Evolutionary conservation across 345 rosid species (phyloP), one percentile per base, ranked within the genome.

Genomic region (Balakata baccata): DNA sequence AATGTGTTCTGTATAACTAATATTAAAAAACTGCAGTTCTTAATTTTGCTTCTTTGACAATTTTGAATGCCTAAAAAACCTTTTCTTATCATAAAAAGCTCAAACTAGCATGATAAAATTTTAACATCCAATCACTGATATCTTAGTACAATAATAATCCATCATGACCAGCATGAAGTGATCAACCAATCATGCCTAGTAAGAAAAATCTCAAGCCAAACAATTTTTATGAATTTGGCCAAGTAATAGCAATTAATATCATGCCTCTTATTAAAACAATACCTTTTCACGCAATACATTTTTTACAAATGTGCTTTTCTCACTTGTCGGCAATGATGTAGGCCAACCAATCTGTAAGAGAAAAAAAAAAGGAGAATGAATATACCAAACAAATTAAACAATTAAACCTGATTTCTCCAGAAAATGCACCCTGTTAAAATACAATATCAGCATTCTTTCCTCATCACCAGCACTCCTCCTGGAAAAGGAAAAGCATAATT

Each of bases 341-440:
- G 98, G 98, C 98, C 97, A 94, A 53, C 97, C 98, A 84, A 92
- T 92, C 95, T 94, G 87, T 73, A 84, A 57, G 70, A 52, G 34
- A 69, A 7, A 17, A 43, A 22, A 7, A n/a, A n/a, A n/a, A n/a
- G n/a, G 39, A 69, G 56, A 58, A 51, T 11, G 3, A 72, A 72
- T 25, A 65, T 62, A 72, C 46, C 39, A 79, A 49, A 9, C 38
- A 56, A 69, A 74, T 22, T 58, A 70, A 51, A 1, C 6, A 1
- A 11, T 53, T 11, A 74, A 17, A 12, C 63, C 54, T 69, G 18
- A 25, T 57, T 72, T 46, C 39, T 29, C 23, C 66, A 52, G 2
- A 69, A 69, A 57, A 69, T 81, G 76, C 75, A 89, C 98, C 53
- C 87, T 89, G 80, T 94, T 90, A 74, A 94, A 94, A 80, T 58